A percentile compares a stretch with the other conserved stretches of the same genome.
Conservation (phyloP, 2,329 filamentous ascomycete genomes). For the Neodidymelliopsis sp. region DNA sequence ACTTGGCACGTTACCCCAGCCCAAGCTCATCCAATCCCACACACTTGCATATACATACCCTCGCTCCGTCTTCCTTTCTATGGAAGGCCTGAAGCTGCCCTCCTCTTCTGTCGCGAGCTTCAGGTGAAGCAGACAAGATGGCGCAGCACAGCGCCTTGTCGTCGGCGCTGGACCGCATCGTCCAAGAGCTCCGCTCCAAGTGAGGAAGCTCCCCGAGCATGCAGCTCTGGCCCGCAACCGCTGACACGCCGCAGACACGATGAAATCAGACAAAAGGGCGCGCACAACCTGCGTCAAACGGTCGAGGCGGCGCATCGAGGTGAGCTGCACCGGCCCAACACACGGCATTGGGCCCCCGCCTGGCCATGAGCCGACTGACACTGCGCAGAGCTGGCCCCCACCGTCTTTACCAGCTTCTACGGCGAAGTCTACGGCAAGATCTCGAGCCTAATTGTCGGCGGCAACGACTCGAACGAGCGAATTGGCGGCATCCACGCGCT, state of each 20-base stretch:
- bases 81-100: slow-evolving; percentile 38
- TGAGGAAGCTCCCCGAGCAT: slow-evolving; percentile 34
- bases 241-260: slow-evolving; percentile 51
- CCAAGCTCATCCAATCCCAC: slow-evolving; percentile 8
- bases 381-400: slow-evolving; percentile 74
- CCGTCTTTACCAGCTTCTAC: slow-evolving; percentile 78
- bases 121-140: slow-evolving; percentile 49
- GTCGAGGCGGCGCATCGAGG: slow-evolving; percentile 57
- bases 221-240: neutral
- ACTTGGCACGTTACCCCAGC: slow-evolving; percentile 10
- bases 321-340: slow-evolving; percentile 33
- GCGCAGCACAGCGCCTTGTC: slow-evolving; percentile 45
- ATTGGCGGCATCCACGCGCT: slow-evolving; percentile 92
- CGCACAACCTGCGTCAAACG: slow-evolving; percentile 52
- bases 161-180: slow-evolving; percentile 60
- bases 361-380: slow-evolving; percentile 27
- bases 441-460: slow-evolving; percentile 79
- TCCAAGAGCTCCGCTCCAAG: slow-evolving; percentile 65
- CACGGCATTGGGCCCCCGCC: slow-evolving; percentile 18
- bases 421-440: slow-evolving; percentile 71
- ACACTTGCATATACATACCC: neutral
- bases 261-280: slow-evolving; percentile 54
- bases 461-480: slow-evolving; percentile 84
- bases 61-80: slow-evolving; percentile 35
- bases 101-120: slow-evolving; percentile 40